Base-by-base conservation (phyloP, 1,139 yeast genomes). In the Lodderomyces elongisporus region DNA sequence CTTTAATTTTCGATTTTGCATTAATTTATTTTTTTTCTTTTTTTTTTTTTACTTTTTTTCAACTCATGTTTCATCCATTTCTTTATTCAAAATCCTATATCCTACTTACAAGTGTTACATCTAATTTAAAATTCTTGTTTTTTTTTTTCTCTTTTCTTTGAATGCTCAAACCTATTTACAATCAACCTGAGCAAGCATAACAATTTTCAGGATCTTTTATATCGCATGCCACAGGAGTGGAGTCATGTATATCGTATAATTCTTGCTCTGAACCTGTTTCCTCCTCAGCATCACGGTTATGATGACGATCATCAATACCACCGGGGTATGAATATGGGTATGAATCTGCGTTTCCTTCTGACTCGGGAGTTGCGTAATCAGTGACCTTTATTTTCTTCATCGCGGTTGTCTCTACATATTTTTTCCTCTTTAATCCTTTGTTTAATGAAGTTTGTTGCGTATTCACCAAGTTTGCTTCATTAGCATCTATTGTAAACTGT, bases 401-500 rank as follows among this genome's bases (percentile, higher is more conserved):
- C 16, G 36, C 41, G 15, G 38, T 35, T 3, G 42, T 33, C 29
- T 42, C 49, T 4, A 39, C 32, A 31, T 54, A 55, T 30, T 41
- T 47, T 30, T 50, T 53, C 20, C 60, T 38, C 27, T 48, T 50
- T 16, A 55, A 31, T 3, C 31, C 28, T n/a, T 33, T 34, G 8
- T 33, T 37, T 3, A 34, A 31, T 17, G 28, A 14, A 3, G 34
- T 33, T 14, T 34, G 15, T 17, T 31, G 30, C 13, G 36, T 25
- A 4, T 31, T 36, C 2, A 38, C 37, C 72, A 71, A 37, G 9
- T 36, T 34, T 1, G 48, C 46, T n/a, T 47, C 48, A 2, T 42
- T 38, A 1, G 34, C 29, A 52, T 85, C 94, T 30, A 89, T 77
- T 7, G 96, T 89, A 55, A 87, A 89, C 62, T 88, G 94, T 47